Conservation (phyloP, 257 asterid species). For the Catharanthus roseus region DNA sequence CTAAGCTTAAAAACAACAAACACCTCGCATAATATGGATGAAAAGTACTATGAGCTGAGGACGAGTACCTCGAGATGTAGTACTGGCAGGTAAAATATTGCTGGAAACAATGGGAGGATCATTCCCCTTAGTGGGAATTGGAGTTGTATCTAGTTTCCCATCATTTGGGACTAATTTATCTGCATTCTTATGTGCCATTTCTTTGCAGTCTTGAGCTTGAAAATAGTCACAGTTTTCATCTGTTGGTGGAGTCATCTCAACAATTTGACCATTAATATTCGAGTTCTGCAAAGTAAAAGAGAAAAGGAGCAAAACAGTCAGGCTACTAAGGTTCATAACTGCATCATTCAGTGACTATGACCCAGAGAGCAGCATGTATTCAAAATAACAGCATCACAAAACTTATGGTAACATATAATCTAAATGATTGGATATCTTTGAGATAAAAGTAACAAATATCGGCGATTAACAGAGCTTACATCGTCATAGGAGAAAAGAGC, state of each 20-base stretch:
- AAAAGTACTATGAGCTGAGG: slow-evolving; percentile 23
- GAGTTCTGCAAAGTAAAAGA: slow-evolving; percentile 45
- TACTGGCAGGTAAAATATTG: slow-evolving; percentile 37
- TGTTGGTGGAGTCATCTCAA: slow-evolving; percentile 19
- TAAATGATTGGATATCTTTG: background rate
- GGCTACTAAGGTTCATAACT: background rate
- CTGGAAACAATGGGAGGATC: slow-evolving; percentile 35
- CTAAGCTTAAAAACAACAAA: slow-evolving; percentile 15
- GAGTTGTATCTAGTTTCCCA: slow-evolving; percentile 34
- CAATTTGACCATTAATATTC: background rate
- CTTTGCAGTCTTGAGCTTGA: slow-evolving; percentile 44
- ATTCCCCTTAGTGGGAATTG: slow-evolving; percentile 30
- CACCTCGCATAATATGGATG: slow-evolving; percentile 17
- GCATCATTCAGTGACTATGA: background rate
- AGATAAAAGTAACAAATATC: background rate
- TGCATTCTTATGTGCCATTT: slow-evolving; percentile 32
- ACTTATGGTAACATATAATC: background rate
- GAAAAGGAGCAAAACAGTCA: slow-evolving; percentile 13
- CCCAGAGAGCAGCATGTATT: background rate
- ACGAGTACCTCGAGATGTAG: slow-evolving; percentile 55
- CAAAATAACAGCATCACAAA: background rate
- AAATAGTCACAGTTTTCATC: slow-evolving; percentile 38
- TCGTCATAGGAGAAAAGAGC: slow-evolving; percentile 32
- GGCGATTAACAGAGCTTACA: slow-evolving; percentile 28
- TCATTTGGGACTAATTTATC: slow-evolving; percentile 31